A percentile compares a stretch with the other conserved stretches of the same genome.
Evolutionary conservation across 2,329 filamentous ascomycete genomes (phyloP).

Genomic region (Ceratocystis lukuohia): DNA sequence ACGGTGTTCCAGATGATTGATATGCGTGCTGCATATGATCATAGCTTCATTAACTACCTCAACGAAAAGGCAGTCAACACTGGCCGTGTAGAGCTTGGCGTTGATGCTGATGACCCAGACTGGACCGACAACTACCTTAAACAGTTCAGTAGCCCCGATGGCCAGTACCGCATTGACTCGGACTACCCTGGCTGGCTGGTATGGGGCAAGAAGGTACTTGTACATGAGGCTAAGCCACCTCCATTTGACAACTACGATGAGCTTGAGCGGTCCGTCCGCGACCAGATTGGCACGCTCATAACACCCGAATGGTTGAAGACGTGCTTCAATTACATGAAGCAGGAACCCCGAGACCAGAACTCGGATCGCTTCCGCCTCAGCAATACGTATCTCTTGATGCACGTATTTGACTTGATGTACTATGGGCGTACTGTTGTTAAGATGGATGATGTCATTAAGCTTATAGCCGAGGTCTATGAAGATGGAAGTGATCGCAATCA

Average conservation of each 20-base stretch:
- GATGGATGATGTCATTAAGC: constrained; percentile 75
- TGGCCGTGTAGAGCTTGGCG: constrained; percentile 61
- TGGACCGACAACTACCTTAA: constrained; percentile 71
- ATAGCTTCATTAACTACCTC: constrained; percentile 78
- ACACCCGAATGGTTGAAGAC: constrained; percentile 75
- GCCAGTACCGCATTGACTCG: constrained; percentile 78
- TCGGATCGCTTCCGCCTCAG: constrained; percentile 83
- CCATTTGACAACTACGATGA: constrained; percentile 65
- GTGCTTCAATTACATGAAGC: constrained; percentile 88
- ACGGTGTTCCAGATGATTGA: constrained; percentile 73
- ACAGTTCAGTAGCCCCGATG: constrained; percentile 57
- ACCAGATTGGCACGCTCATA: constrained; percentile 66
- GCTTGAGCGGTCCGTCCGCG: constrained; percentile 57
- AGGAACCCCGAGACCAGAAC: constrained; percentile 73
- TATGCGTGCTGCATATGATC: constrained; percentile 69
- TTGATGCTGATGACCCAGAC: constrained; percentile 57
- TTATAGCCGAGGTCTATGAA: constrained; percentile 64
- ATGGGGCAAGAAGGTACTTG: constrained; percentile 80
- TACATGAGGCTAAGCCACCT: constrained; percentile 56
- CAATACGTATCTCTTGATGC: constrained; percentile 73
- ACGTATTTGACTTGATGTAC: constrained; percentile 81
- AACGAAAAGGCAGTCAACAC: constrained; percentile 37
- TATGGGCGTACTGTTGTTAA: constrained; percentile 63
- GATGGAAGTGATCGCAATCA: constrained; percentile 97
- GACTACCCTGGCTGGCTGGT: constrained; percentile 95